Evolutionary conservation across 768 basidiomycete genomes (phyloP), one percentile per base, ranked within the genome.

Genomic region (Porpolomopsis calyptriformis): DNA sequence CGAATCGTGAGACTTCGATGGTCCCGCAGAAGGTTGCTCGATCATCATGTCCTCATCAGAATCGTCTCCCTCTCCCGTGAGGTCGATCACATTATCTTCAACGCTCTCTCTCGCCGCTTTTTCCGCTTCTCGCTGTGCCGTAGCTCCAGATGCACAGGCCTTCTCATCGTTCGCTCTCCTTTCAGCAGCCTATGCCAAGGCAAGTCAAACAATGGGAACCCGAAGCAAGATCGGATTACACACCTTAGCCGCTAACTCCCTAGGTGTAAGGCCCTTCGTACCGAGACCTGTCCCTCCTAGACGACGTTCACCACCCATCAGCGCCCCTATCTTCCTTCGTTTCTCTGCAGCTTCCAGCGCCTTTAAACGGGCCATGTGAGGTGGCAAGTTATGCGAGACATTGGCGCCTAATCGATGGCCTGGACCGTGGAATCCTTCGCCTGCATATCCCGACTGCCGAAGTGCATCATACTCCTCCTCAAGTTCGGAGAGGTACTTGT

Each of bases 391-490:
- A 53, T 84, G 86, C 1, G 81, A 80, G 16, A 81, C 63, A 25
- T 77, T 74, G 4, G 55, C 55, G n/a, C 90, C 88, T 0, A 97
- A 58, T 20, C 80, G 66, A 10, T 68, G 68, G 1, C 93, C 93
- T n/a, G 71, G 65, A 20, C 82, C 70, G 60, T 79, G 79, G 73
- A 96, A 97, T 2, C 92, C 93, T 62, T 96, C 92, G 11, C 93
- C 91, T 4, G 82, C 70, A 61, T 92, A 97, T 0, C 92, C 93
- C 11, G 78, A 80, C 16, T 78, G 71, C 53, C 80, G 78, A 4
- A 96, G 70, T 2, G 72, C 78, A 33, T 86, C 84, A 53, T 82
- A 92, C 64, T 96, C 93, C 46, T 90, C 83, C 57, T 91, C 83
- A 2, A 94, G 69, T 18, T 71, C 73, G 2, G 75, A 67, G 4